These are phyloP conservation scores for Edaphochlamys debaryana DNA, from an alignment of 139 green algal genomes.

Conservation along the genomic window DNA sequence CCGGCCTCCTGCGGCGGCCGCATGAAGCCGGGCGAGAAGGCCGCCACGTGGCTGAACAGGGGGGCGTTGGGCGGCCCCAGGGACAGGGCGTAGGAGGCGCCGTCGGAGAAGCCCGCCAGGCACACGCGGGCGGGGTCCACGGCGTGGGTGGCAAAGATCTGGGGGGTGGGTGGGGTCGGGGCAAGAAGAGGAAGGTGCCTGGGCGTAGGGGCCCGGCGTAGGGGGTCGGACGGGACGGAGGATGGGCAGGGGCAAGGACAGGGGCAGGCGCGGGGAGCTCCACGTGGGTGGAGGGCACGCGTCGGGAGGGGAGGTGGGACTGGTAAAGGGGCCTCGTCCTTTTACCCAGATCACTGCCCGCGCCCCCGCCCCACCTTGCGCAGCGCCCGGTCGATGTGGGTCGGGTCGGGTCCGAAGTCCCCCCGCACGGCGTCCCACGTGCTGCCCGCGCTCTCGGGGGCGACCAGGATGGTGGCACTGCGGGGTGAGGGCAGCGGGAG, in stretches of 20 bases:
- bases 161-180: no score
- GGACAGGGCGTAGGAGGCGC: conserved; percentile 61
- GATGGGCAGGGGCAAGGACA: no score
- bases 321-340: no score
- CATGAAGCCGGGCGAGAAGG: conserved; percentile 62
- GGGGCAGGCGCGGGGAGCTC: no score
- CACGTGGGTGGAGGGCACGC: no score
- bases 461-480: conserved; percentile 44
- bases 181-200: no score
- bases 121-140: conserved; percentile 26
- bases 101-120: conserved; percentile 45
- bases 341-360: no score
- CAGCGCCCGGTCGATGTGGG: conserved; percentile 43
- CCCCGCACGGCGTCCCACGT: conserved; percentile 58
- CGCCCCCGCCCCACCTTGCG: no score
- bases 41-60: conserved; percentile 64
- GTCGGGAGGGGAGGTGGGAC: no score
- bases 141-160: conserved; percentile 16
- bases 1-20: conserved; percentile 12
- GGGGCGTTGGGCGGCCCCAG: conserved; percentile 53
- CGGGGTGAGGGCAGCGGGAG: neutral
- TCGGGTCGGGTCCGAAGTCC: conserved; percentile 52
- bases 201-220: no score
- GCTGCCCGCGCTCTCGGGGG: conserved; percentile 43
- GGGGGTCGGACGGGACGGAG: no score